Conservation (phyloP, 441 rosid species). For the Euphorbia corollata region DNA sequence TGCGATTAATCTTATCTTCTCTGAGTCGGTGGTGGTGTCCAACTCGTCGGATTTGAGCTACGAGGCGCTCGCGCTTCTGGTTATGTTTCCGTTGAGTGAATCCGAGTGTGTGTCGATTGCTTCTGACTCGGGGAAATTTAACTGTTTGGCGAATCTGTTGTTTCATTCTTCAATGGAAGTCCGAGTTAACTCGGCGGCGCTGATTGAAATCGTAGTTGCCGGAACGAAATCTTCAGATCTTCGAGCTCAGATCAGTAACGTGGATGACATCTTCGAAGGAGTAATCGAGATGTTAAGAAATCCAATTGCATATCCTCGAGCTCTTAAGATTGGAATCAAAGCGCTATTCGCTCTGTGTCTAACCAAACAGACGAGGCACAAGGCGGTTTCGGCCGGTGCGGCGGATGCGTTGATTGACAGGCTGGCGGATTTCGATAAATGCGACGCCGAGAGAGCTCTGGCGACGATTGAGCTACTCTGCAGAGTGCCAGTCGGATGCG, state of each 20-base stretch:
- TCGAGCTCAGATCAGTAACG: slow-evolving; percentile 37
- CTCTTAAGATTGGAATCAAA: slow-evolving; percentile 57
- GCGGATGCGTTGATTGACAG: slow-evolving; percentile 55
- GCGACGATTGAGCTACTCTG: slow-evolving; percentile 78
- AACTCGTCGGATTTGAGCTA: slow-evolving; percentile 43
- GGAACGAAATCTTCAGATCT: slow-evolving; percentile 60
- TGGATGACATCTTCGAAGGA: slow-evolving; percentile 57
- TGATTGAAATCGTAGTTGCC: slow-evolving; percentile 55
- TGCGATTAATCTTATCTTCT: slow-evolving; percentile 34
- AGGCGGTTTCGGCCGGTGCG: slow-evolving; percentile 65
- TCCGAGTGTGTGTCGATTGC: slow-evolving; percentile 44
- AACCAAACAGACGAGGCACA: slow-evolving; percentile 53
- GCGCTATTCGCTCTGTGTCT: slow-evolving; percentile 69
- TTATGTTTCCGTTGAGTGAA: slow-evolving; percentile 60
- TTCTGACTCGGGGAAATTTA: slow-evolving; percentile 38
- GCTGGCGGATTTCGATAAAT: slow-evolving; percentile 58
- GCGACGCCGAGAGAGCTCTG: slow-evolving; percentile 73
- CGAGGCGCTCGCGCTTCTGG: slow-evolving; percentile 59
- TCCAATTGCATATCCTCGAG: slow-evolving; percentile 46
- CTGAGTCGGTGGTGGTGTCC: slow-evolving; percentile 17
- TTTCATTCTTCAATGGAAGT: slow-evolving; percentile 57
- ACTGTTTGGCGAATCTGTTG: slow-evolving; percentile 39
- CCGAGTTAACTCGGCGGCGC: slow-evolving; percentile 68
- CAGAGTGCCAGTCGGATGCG: slow-evolving; percentile 54
- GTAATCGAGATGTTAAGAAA: slow-evolving; percentile 45